These are phyloP conservation scores for Paraconiothyrium sp. DNA, from an alignment of 2,329 filamentous ascomycete species.

Conservation along the genomic window DNA sequence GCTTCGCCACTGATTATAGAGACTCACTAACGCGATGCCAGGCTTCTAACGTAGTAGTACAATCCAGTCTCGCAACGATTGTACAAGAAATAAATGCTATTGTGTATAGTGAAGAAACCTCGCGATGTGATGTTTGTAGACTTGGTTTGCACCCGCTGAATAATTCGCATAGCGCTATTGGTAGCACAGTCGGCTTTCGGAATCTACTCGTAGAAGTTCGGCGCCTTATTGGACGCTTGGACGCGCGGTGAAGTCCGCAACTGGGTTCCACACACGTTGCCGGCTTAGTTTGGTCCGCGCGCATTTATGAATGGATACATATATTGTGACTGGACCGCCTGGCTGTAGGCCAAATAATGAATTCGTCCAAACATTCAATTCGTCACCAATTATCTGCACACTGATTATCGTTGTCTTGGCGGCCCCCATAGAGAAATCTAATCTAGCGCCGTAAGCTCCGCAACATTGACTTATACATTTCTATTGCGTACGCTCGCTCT, in stretches of 20 bases:
- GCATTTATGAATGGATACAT: not conserved
- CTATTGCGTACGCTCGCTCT: no score
- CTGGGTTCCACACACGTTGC: not conserved
- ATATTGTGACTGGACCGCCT: not conserved
- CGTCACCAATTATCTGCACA: no score
- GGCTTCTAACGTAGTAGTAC: conserved; percentile 8
- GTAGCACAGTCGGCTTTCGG: not conserved
- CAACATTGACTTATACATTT: no score
- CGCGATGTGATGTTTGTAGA: not conserved
- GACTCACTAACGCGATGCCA: not conserved
- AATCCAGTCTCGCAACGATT: not conserved
- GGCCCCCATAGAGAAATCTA: not conserved
- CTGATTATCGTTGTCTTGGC: not conserved
- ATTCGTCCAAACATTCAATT: not conserved
- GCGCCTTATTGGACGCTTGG: not conserved
- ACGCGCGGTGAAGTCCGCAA: not conserved
- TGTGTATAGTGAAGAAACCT: not conserved
- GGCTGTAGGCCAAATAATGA: not conserved
- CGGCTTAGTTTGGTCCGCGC: conserved; percentile 1
- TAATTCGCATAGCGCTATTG: not conserved
- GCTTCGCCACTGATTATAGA: not conserved
- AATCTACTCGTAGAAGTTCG: not conserved
- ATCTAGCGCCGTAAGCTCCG: not conserved
- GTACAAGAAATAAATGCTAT: not conserved
- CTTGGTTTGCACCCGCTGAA: not conserved